Percentiles rank a stretch among this genome's conserved stretches.
Evolutionary conservation across 768 basidiomycete genomes (phyloP).

Genomic region (Tulasnella sp.): DNA sequence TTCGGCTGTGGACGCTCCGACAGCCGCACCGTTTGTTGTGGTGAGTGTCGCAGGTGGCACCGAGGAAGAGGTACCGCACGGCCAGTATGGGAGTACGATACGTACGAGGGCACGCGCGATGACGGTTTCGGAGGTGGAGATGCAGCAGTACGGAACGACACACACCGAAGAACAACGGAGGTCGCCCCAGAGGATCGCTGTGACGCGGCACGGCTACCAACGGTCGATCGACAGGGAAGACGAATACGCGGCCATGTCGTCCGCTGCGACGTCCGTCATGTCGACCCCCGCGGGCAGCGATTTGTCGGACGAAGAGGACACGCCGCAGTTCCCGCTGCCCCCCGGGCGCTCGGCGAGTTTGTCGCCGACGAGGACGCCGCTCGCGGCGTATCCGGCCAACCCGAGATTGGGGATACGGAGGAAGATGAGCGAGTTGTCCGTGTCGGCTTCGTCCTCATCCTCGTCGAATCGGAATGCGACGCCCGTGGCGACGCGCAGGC

Average conservation of each 20-base stretch:
- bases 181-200: slow-evolving; percentile 1
- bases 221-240: too few relatives aligned
- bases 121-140: background rate
- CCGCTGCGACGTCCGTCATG: too few relatives aligned
- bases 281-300: too few relatives aligned
- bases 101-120: too few relatives aligned
- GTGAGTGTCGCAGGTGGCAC: too few relatives aligned
- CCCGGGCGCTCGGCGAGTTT: background rate
- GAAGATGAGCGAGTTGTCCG: background rate
- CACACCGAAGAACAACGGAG: background rate
- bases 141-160: background rate
- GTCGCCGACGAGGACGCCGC: background rate
- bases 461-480: background rate
- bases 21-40: background rate
- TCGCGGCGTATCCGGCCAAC: too few relatives aligned
- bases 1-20: background rate
- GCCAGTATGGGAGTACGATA: too few relatives aligned
- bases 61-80: too few relatives aligned
- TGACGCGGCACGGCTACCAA: background rate
- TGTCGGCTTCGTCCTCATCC: background rate
- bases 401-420: too few relatives aligned
- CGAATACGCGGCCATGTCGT: too few relatives aligned
- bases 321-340: background rate
- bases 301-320: too few relatives aligned
- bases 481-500: background rate